Evolutionary conservation across 805 yeast genomes (phyloP), one percentile per base, ranked within the genome.

Genomic region (Kodamaea neixiangensis): DNA sequence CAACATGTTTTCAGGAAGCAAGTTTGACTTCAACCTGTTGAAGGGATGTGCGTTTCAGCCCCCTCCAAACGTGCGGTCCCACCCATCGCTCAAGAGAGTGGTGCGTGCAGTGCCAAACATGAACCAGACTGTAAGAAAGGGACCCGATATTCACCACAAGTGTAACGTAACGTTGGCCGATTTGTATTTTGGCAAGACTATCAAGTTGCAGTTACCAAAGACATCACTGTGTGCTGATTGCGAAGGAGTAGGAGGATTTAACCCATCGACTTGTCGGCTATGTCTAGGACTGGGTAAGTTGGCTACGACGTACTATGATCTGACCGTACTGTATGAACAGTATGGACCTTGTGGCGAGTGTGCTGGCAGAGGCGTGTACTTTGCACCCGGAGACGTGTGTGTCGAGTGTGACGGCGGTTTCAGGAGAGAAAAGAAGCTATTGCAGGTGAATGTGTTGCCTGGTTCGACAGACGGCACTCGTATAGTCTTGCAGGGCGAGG

Each of bases 121-220:
- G 4, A 49, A 37, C 31, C 46, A 53, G 19, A 33, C 53, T 22
- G 64, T 64, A 11, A 73, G 67, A 40, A 25, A 25, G 11, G 86
- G 87, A 5, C 75, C 76, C 17, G 81, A 83, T 54, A 85, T 86
- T 47, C 73, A 69, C 51, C 89, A 86, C 61, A 72, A 75, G 6
- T 70, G 83, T 45, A 68, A 70, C 21, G 81, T 85, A 40, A 61
- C 82, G 0, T 64, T 86, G 45, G 75, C 70, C 5, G 89, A 86
- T 48, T 68, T 85, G 52, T 84, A 80, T 58, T 67, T 61, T 34
- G 91, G 92, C 1, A 83, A 81, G 57, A 67, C 67, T 1, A 65
- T 80, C 29, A 84, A 80, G 64, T 69, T 86, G 20, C 80, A 79
- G 45, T 67, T 86, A 10, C 77, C 80, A 3, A 79, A 78, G 57